A percentile compares a stretch with the other conserved stretches of the same genome.
phyloP scores from a whole-genome alignment of 2,329 filamentous ascomycete species.

The Gyromitra esculenta region DNA sequence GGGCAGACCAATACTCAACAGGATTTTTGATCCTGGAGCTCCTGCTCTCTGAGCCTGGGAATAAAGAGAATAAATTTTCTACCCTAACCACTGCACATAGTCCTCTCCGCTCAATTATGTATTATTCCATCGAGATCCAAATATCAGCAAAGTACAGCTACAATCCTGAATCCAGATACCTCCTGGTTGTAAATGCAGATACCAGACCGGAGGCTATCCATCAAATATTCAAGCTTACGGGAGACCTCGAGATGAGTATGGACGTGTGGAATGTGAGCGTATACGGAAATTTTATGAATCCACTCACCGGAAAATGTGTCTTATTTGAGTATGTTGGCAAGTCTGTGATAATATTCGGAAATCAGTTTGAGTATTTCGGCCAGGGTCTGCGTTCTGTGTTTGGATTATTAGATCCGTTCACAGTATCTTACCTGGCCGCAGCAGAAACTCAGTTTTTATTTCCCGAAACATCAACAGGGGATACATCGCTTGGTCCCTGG shows the following conservation, averaged over 20 bases:
- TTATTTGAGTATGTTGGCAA: constrained; percentile 47
- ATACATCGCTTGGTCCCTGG: constrained; percentile 30
- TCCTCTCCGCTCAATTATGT: constrained; percentile 44
- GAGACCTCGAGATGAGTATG: constrained; percentile 33
- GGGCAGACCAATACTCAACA: constrained; percentile 43
- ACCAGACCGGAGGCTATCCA: constrained; percentile 36
- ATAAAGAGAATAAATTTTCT: constrained; percentile 25
- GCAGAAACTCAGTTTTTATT: constrained; percentile 48
- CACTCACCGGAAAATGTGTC: constrained; percentile 29
- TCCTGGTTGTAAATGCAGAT: constrained; percentile 46
- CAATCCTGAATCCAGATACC: constrained; percentile 30
- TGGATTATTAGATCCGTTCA: constrained; percentile 38
- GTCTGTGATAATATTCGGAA: constrained; percentile 45
- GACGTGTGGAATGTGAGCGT: constrained; percentile 52
- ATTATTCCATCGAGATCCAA: constrained; percentile 41
- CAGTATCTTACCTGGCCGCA: constrained; percentile 40
- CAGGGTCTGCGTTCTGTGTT: constrained; percentile 42
- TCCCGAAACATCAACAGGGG: constrained; percentile 21
- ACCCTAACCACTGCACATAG: constrained; percentile 2
- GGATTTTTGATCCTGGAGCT: constrained; percentile 30
- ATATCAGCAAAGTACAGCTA: constrained; percentile 42
- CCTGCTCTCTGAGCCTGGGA: constrained; percentile 40
- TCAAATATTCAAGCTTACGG: constrained; percentile 26
- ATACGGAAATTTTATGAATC: constrained; percentile 45
- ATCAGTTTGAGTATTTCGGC: constrained; percentile 49